These are phyloP conservation scores for Dimargaris cristalligena DNA, from an alignment of 192 early-diverging fungal species.

Conservation along the genomic window DNA sequence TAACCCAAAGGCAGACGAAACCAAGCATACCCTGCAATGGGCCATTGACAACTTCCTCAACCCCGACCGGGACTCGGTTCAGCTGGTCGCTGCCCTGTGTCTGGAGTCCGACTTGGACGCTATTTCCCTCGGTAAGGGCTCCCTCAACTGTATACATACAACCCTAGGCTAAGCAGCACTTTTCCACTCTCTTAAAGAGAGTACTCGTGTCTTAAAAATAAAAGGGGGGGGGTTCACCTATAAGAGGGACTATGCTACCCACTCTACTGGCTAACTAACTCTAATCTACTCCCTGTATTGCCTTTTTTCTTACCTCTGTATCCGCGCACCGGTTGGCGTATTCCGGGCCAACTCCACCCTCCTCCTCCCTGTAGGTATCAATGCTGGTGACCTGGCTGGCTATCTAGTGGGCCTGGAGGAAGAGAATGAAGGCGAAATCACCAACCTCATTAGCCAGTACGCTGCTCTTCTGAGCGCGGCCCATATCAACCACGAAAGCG, in stretches of 20 bases:
- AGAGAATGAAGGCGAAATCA: conserved; percentile 4
- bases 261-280: no score
- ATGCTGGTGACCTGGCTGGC: conserved; percentile 1
- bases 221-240: no score
- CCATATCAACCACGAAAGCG: not conserved
- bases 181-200: no score
- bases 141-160: no score
- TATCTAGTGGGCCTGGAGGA: conserved; percentile 11
- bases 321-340: no score
- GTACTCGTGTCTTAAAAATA: no score
- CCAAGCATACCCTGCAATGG: conserved; percentile 22
- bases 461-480: not conserved
- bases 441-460: not conserved
- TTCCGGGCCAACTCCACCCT: no score
- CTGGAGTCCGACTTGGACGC: conserved; percentile 17
- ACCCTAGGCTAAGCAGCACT: no score
- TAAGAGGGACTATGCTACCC: no score
- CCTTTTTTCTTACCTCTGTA: no score
- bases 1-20: conserved; percentile 21
- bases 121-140: conserved; percentile 12
- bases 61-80: conserved; percentile 15
- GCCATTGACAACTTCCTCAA: conserved; percentile 20
- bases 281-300: no score
- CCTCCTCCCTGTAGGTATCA: no score
- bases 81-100: conserved; percentile 15